Conservation (phyloP, 108 stramenopile genomes). For the Epipyxis sp. region DNA sequence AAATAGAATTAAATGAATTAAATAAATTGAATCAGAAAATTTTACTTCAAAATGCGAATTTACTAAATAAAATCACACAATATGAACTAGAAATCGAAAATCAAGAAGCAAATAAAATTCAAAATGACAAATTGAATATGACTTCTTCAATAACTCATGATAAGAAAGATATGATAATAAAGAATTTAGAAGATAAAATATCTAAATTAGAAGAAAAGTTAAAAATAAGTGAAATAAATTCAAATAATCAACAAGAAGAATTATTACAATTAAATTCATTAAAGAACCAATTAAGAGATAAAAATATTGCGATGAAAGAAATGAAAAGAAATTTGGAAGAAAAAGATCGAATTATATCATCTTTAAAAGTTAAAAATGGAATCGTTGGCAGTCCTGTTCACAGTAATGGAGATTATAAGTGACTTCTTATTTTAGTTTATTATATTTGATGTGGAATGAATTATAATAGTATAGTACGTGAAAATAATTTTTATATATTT, state of each 20-base stretch:
- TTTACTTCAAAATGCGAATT: slow-evolving; percentile 7
- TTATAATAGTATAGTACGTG: no score
- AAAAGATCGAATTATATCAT: neutral
- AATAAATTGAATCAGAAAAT: neutral
- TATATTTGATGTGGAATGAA: no score
- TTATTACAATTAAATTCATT: neutral
- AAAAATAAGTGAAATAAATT: neutral
- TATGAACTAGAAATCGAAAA: neutral
- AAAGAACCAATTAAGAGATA: slow-evolving; percentile 23
- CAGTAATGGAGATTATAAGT: no score
- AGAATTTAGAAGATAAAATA: neutral
- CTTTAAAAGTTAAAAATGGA: no score
- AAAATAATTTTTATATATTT: no score
- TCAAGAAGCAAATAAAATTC: neutral
- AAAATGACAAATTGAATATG: neutral
- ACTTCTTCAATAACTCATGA: no score
- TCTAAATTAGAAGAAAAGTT: neutral
- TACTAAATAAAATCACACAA: neutral
- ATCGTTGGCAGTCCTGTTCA: no score
- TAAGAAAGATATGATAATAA: neutral
- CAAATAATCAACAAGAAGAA: neutral
- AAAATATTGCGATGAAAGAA: slow-evolving; percentile 5
- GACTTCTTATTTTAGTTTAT: no score
- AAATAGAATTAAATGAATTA: neutral
- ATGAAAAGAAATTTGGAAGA: slow-evolving; percentile 12